Base-by-base conservation (phyloP, 371 early-diverging fungal genomes). In the Mucor circinelloides region DNA sequence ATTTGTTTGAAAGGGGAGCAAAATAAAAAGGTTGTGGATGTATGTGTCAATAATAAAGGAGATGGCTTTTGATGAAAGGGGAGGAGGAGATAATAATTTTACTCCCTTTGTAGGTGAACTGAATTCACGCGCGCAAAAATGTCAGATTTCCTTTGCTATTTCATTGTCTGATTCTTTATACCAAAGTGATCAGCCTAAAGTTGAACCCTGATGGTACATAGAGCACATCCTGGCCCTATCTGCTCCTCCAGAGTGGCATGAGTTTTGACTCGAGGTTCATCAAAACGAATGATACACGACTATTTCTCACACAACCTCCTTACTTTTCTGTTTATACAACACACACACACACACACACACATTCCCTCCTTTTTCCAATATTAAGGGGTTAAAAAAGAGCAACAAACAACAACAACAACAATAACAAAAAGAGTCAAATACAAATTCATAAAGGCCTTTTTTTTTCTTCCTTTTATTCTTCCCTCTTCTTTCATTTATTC, bases 301-400 rank as follows among this genome's bases (percentile, higher is more conserved):
- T 60, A 50, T 64, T 64, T 64, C 58, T 67, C 62, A 64, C 56
- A 67, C 56, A 42, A 32, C 54, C 61, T 68, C 65, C 64, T 65
- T 55, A 50, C 67, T 58, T 73, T 55, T 57, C 34, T 68, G 55
- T 54, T 70, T 68, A 68, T 60, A 46, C 30, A 58, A 19, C 62
- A 57, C 34, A 34, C 34, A 34, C 34, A 34, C 48, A 50, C 54
- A 19, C 62, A 57, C 34, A 34, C 34, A 34, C 34, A 34, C 48
- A 50, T 58, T 57, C 65, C 61, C 61, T 63, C 36, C 46, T 59
- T 63, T 64, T 57, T 66, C 58, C 50, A 66, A 38, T 48, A 38
- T 32, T 58, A 60, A 54, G 54, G 54, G 54, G 54, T 34, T 34
- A 10, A 34, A 34, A n/a, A 34, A 34, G 34, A 34, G 34, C 34